phyloP scores from a whole-genome alignment of 2,329 filamentous ascomycete genomes.

The Verticillium nubilum region DNA sequence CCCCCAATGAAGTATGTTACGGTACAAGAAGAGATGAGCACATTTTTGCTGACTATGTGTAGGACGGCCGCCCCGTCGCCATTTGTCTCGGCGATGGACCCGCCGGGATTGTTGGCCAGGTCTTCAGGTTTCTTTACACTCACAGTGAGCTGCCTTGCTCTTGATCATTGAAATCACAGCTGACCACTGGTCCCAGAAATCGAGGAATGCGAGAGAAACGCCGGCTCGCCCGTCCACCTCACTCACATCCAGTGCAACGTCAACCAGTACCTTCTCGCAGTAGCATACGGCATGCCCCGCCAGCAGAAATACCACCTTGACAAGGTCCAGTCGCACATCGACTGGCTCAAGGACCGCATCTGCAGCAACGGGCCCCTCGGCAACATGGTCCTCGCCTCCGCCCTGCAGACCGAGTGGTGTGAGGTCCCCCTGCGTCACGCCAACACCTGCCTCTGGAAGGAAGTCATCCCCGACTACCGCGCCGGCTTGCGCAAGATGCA shows the following conservation, averaged over 20 bases:
- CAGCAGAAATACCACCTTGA: slow-evolving; percentile 10
- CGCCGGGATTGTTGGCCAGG: slow-evolving; percentile 2
- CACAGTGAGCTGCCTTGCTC: slow-evolving; percentile 18
- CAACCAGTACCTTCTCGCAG: slow-evolving; percentile 25
- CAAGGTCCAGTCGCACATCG: not conserved
- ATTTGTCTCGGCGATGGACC: not conserved
- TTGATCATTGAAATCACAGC: not conserved
- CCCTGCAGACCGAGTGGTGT: not conserved
- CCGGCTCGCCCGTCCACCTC: slow-evolving; percentile 16
- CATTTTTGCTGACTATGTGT: not conserved
- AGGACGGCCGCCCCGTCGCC: slow-evolving; percentile 21
- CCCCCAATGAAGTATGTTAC: slow-evolving; percentile 18
- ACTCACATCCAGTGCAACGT: slow-evolving; percentile 24
- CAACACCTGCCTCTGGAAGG: slow-evolving; percentile 4
- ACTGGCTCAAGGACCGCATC: slow-evolving; percentile 2
- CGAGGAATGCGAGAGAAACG: slow-evolving; percentile 5
- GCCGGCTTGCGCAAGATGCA: slow-evolving; percentile 6
- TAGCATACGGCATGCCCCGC: slow-evolving; percentile 19
- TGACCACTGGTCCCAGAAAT: not conserved
- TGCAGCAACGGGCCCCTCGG: not conserved
- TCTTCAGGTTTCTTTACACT: slow-evolving; percentile 29
- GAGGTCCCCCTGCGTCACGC: slow-evolving; percentile 6
- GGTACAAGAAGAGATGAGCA: not conserved
- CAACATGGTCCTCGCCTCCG: not conserved
- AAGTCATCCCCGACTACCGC: slow-evolving; percentile 1